Evolutionary conservation across 1,139 yeast species (phyloP).

Genomic region (Wickerhamomyces sp.): DNA sequence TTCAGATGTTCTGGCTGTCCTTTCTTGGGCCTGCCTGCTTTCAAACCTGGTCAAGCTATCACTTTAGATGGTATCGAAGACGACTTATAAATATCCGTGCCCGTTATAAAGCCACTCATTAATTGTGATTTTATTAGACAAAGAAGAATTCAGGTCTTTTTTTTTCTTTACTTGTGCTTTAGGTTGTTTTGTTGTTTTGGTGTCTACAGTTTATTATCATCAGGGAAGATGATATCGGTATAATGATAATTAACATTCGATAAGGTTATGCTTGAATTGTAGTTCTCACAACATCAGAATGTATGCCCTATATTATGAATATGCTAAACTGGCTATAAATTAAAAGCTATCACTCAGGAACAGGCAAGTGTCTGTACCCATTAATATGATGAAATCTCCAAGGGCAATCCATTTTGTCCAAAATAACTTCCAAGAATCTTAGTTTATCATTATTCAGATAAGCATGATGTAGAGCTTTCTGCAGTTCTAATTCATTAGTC

Average conservation of each 20-base stretch:
- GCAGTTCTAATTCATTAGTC: constrained; percentile 33
- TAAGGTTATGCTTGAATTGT: background rate
- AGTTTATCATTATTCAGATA: constrained; percentile 32
- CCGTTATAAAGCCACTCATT: no score
- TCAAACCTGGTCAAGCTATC: constrained; percentile 86
- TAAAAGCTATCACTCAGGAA: background rate
- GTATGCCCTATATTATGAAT: background rate
- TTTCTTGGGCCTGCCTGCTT: constrained; percentile 92
- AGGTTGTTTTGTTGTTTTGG: no score
- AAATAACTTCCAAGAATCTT: constrained; percentile 54
- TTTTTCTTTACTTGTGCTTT: no score
- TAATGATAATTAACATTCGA: no score
- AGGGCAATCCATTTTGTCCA: constrained; percentile 61
- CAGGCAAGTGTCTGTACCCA: constrained; percentile 22
- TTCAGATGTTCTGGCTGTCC: constrained; percentile 99
- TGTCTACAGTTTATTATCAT: no score
- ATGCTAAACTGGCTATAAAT: background rate
- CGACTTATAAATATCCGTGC: constrained; percentile 25
- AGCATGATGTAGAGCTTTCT: constrained; percentile 19
- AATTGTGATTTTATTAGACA: no score
- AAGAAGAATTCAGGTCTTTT: no score
- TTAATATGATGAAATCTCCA: constrained; percentile 40
- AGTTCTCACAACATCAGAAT: background rate
- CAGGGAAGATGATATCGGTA: no score
- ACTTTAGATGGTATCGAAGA: constrained; percentile 35